phyloP scores from a whole-genome alignment of 257 asterid species.

The Solanum pinnatisectum region DNA sequence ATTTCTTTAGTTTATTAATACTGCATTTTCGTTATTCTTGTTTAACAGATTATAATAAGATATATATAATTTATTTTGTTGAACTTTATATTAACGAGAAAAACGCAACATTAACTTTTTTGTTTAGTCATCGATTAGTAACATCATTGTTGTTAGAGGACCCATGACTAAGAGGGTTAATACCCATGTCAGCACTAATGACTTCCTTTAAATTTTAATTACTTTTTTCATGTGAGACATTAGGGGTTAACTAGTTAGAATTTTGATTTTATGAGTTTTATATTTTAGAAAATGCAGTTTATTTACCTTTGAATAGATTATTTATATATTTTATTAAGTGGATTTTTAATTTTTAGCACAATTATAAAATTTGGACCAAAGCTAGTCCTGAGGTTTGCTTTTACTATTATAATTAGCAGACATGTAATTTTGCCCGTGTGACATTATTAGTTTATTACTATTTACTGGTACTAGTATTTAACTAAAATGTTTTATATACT shows the following conservation, averaged over 20 bases:
- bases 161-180: not conserved
- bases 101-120: not conserved
- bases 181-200: not conserved
- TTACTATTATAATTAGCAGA: no score
- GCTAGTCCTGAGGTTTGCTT: no score
- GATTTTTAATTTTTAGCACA: no score
- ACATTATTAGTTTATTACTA: not conserved
- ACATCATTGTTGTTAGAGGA: not conserved
- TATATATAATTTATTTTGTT: not conserved
- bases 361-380: no score
- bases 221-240: not conserved
- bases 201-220: not conserved
- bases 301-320: no score
- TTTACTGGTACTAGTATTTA: not conserved
- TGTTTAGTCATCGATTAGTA: not conserved
- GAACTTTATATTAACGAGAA: not conserved
- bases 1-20: not conserved
- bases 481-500: not conserved
- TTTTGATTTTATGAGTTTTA: not conserved
- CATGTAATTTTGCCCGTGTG: not conserved
- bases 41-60: not conserved
- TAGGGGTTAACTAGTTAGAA: not conserved
- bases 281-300: no score
- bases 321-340: no score
- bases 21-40: not conserved